These are phyloP conservation scores for Alternaria arborescens DNA, from an alignment of 2,329 filamentous ascomycete species.

Conservation along the genomic window DNA sequence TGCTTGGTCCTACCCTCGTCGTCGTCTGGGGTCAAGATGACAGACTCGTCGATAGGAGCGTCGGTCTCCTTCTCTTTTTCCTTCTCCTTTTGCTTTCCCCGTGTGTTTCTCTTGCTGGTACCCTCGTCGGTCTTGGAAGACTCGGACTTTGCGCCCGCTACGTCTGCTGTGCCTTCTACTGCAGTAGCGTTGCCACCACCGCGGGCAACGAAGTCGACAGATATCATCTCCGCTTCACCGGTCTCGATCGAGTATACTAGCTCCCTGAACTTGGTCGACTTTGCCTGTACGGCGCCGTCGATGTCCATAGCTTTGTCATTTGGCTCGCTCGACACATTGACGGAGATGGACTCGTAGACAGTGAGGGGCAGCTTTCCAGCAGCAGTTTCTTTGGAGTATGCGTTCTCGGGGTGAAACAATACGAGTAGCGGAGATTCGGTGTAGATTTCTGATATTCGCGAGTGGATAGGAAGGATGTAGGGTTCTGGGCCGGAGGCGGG, in stretches of 20 bases:
- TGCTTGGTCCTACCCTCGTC: slow-evolving; percentile 64
- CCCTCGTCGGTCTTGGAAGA: slow-evolving; percentile 52
- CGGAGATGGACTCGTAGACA: slow-evolving; percentile 80
- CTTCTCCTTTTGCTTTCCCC: slow-evolving; percentile 60
- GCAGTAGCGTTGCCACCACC: slow-evolving; percentile 82
- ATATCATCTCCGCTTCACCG: slow-evolving; percentile 96
- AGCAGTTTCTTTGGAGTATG: slow-evolving; percentile 61
- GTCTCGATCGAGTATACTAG: slow-evolving; percentile 90
- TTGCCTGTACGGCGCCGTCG: slow-evolving; percentile 66
- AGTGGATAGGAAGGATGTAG: slow-evolving; percentile 76
- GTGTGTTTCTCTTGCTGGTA: slow-evolving; percentile 60
- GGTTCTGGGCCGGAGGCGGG: slow-evolving; percentile 74
- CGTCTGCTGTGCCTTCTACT: slow-evolving; percentile 45
- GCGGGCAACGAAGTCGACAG: slow-evolving; percentile 89
- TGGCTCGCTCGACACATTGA: slow-evolving; percentile 41
- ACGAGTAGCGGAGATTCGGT: slow-evolving; percentile 90
- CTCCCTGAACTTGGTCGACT: slow-evolving; percentile 76
- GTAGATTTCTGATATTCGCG: slow-evolving; percentile 74
- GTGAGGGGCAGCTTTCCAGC: slow-evolving; percentile 87
- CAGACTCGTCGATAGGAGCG: slow-evolving; percentile 44
- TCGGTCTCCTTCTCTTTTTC: slow-evolving; percentile 49
- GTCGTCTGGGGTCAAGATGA: slow-evolving; percentile 65
- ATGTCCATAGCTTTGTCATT: slow-evolving; percentile 62
- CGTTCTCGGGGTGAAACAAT: slow-evolving; percentile 77
- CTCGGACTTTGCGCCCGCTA: slow-evolving; percentile 22